Evolutionary conservation across 2,329 filamentous ascomycete genomes (phyloP).

Genomic region (Diaporthe australafricana): DNA sequence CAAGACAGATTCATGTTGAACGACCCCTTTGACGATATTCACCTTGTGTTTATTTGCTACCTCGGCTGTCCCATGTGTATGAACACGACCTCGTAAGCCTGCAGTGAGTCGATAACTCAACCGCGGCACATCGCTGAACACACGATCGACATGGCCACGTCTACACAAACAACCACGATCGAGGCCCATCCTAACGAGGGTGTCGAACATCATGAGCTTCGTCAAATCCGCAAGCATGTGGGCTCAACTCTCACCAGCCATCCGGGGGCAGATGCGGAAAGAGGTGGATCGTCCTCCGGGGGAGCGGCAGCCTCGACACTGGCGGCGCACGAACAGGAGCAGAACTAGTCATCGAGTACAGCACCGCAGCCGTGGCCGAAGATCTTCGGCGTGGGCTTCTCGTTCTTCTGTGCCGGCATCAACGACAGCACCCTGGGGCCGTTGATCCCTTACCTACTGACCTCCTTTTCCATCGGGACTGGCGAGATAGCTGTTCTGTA

Average conservation of each 20-base stretch:
- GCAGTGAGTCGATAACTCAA: not conserved
- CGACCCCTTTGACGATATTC: too few species aligned
- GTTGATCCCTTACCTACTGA: conserved; percentile 71
- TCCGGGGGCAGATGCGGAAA: not conserved
- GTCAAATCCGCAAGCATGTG: conserved; percentile 1
- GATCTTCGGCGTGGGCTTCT: conserved; percentile 63
- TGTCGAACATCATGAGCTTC: conserved; percentile 5
- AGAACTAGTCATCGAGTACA: not conserved
- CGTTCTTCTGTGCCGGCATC: conserved; percentile 74
- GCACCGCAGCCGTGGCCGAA: conserved; percentile 16
- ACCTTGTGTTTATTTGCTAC: too few species aligned
- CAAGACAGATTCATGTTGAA: not conserved
- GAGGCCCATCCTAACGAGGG: not conserved
- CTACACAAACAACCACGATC: conserved; percentile 7
- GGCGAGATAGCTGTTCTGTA: conserved; percentile 47
- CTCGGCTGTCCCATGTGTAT: not conserved
- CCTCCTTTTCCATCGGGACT: conserved; percentile 40
- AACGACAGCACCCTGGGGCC: conserved; percentile 75
- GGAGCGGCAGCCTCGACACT: not conserved
- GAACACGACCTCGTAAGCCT: not conserved
- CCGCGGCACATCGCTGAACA: not conserved
- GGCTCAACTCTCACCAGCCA: not conserved
- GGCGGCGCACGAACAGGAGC: not conserved
- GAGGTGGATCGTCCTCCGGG: not conserved
- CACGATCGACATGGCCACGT: conserved; percentile 1